Evolutionary conservation across 257 asterid genomes (phyloP), one percentile per base, ranked within the genome.

Genomic region (Lycium ferocissimum): DNA sequence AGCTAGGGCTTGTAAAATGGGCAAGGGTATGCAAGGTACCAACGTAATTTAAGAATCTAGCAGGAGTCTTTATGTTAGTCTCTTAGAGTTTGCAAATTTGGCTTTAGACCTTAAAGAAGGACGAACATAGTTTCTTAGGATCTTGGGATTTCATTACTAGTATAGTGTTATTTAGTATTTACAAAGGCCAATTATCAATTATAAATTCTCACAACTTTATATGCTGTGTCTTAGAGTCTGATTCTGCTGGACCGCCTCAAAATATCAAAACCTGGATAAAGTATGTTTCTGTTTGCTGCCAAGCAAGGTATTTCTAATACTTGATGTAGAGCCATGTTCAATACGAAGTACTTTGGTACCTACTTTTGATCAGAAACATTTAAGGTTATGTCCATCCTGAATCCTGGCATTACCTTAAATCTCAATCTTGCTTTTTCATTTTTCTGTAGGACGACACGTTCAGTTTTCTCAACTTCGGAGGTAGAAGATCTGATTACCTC

Each of bases 231-330:
- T 65, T 83, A 93, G 98, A 89, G 87, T 92, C 93, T 66, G 86
- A 65, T 53, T 66, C 87, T 47, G 87, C 90, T 71, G 98, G 96
- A 56, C 97, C 97, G 65, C 98, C 98, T 2, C 94, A 93, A 88
- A 97, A 95, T 88, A 91, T 97, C 83, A 92, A 91, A 80, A 84
- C 86, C 75, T 97, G 97, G 98, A 91, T 97, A 78, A 94, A 90
- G 69, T 92, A 26, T 66, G 90, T 80, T 53, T 75, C 91, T 18
- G 87, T 78, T 70, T 93, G 93, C 84, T 93, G 93, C 92, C 90
- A 87, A 89, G 84, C 79, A 87, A 97, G 99, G 98, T 95, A 87
- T 81, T 40, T 18, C n/a, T 20, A 81, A 1, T 45, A 79, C 47
- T 79, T 51, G 56, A 75, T 49, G 20, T 22, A 70, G 43, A 49